Evolutionary conservation across 169 alveolate genomes (phyloP), one percentile per base, ranked within the genome.

Genomic region (Sarcocystis neurona): DNA sequence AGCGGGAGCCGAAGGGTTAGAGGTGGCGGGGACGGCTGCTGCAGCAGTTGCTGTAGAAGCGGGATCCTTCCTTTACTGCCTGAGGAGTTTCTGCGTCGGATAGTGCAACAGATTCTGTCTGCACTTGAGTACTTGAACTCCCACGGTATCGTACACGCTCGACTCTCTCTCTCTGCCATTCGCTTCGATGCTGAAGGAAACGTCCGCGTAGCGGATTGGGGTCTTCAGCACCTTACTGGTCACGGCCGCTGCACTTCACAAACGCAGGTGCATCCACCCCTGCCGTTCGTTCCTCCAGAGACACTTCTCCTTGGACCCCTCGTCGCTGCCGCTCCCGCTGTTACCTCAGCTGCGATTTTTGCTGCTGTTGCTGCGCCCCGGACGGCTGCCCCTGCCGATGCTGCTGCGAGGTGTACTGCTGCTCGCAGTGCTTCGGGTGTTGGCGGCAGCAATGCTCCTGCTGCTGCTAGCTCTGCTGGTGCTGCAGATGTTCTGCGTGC

Each of bases 201-300:
- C 56, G 92, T 88, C 20, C 88, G 84, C 10, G 84, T 88, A 0
- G 37, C 79, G 39, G 92, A 88, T 27, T 88, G 89, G 88, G 92
- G 92, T 5, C 82, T 88, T 34, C 12, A 75, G 37, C 34, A 88
- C 48, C 84, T 88, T 27, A 48, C 88, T 0, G 75, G 39, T 20
- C 78, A 66, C 6, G 90, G 86, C 23, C 8, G 39, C 43, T n/a
- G 70, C 66, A 58, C 90, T 5, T 85, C 90, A 34, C 32, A 79
- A 18, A 80, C 90, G 0, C 75, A 48, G 44, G 48, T 86, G 15
- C 46, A 0, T 4, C 63, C 90, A 1, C 58, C 86, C 56, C 79
- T 72, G 75, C 60, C 86, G 3, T 74, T 72, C 39, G 79, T 86
- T 37, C 30, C 90, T 4, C 90, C 90, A 15, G 84, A 86, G 80